Percentiles rank a stretch among this genome's conserved stretches.
Evolutionary conservation across 306 rosid genomes (phyloP).

Genomic region (Lagenaria siceraria): DNA sequence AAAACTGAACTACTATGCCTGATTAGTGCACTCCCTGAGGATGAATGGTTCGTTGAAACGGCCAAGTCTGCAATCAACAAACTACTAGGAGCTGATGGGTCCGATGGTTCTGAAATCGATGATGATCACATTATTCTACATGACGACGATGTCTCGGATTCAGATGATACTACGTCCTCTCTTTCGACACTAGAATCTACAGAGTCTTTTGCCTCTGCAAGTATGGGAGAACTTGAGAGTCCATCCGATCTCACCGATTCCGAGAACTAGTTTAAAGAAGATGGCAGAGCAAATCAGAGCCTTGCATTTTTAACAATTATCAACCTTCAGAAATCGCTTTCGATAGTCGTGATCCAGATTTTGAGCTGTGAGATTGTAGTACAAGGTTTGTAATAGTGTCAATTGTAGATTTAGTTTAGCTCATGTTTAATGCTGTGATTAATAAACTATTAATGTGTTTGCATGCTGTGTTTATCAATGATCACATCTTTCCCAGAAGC

Average conservation of each 20-base stretch:
- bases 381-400: not conserved
- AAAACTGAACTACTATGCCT: conserved; percentile 2
- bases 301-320: not conserved
- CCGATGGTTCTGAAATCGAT: conserved; percentile 62
- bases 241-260: conserved; percentile 53
- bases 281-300: not conserved
- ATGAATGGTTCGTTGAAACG: conserved; percentile 91
- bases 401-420: not conserved
- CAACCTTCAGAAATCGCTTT: not conserved
- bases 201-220: conserved; percentile 89
- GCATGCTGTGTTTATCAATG: not conserved
- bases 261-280: not conserved
- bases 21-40: conserved; percentile 75
- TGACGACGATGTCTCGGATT: conserved; percentile 43
- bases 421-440: not conserved
- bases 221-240: conserved; percentile 89
- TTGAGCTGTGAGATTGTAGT: not conserved
- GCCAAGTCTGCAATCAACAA: conserved; percentile 77
- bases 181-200: conserved; percentile 53
- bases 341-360: not conserved
- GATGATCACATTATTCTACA: conserved; percentile 56
- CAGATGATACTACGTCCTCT: conserved; percentile 64
- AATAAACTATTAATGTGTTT: not conserved
- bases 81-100: conserved; percentile 58
- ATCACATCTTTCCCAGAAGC: not conserved